These are phyloP conservation scores for Populus tremula DNA, from an alignment of 345 rosid species.

Conservation along the genomic window DNA sequence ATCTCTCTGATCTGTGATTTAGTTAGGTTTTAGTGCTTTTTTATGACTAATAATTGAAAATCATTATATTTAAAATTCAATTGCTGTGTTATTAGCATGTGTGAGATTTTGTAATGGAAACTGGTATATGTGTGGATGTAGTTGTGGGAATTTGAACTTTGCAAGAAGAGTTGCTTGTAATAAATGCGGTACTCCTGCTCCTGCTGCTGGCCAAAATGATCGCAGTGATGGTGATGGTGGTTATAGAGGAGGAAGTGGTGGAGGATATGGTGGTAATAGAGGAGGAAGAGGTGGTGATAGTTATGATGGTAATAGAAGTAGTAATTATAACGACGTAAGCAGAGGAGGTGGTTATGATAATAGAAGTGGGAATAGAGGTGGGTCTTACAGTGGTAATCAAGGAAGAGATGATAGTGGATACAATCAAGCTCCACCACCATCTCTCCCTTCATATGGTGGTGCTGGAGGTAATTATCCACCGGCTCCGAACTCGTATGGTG, in stretches of 20 bases:
- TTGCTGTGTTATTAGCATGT: neutral
- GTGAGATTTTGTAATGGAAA: constrained; percentile 23
- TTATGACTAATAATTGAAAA: neutral
- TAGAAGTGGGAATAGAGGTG: constrained; percentile 41
- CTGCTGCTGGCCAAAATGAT: constrained; percentile 46
- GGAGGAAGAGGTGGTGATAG: constrained; percentile 43
- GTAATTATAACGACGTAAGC: constrained; percentile 28
- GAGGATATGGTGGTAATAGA: constrained; percentile 46
- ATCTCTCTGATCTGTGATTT: neutral
- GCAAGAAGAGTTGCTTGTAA: constrained; percentile 94
- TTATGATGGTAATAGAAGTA: constrained; percentile 21
- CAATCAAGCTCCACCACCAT: constrained; percentile 67
- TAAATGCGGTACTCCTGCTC: constrained; percentile 83
- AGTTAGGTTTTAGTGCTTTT: neutral
- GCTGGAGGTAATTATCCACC: constrained; percentile 56
- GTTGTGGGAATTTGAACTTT: constrained; percentile 96
- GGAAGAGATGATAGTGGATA: constrained; percentile 66
- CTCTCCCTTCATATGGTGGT: constrained; percentile 62
- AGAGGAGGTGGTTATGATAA: constrained; percentile 50
- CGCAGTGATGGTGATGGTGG: constrained; percentile 40
- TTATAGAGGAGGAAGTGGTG: constrained; percentile 52
- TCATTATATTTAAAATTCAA: neutral
- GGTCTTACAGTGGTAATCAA: constrained; percentile 64
- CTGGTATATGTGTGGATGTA: constrained; percentile 43
- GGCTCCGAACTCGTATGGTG: constrained; percentile 52